Evolutionary conservation across 2,329 filamentous ascomycete species (phyloP).

Genomic region (Xylaria sp.): DNA sequence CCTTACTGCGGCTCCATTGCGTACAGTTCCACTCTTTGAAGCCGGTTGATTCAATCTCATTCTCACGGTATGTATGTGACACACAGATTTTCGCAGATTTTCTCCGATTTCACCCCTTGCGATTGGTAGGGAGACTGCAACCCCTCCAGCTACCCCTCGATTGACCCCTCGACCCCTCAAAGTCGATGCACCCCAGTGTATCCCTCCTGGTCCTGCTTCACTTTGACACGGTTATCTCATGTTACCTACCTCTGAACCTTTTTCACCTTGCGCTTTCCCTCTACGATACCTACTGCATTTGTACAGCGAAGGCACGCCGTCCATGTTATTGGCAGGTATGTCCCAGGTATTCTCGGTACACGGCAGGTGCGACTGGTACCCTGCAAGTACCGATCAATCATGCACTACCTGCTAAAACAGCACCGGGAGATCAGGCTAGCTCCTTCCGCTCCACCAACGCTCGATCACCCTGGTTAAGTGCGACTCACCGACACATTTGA

Average conservation of each 20-base stretch:
- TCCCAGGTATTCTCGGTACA: not conserved
- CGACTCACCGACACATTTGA: not conserved
- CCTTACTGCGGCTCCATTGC: too few relatives aligned
- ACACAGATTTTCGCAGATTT: not conserved
- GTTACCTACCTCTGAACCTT: not conserved
- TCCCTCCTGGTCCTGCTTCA: not conserved
- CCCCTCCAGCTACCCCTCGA: constrained; percentile 14
- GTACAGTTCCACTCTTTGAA: too few relatives aligned
- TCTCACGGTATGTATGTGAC: not conserved
- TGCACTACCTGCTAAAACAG: not conserved
- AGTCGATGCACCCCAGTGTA: not conserved
- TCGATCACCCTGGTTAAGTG: not conserved
- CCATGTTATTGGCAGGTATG: not conserved
- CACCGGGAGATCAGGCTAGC: not conserved
- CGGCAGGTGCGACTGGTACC: not conserved
- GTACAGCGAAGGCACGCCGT: not conserved
- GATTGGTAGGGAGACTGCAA: not conserved
- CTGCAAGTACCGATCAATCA: not conserved
- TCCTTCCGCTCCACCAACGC: not conserved
- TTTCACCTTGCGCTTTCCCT: not conserved
- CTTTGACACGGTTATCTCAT: not conserved
- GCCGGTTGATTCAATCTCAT: not conserved
- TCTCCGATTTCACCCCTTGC: not conserved
- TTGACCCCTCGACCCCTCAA: constrained; percentile 13
- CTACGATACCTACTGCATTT: not conserved